phyloP scores from a whole-genome alignment of 495 filamentous ascomycete genomes.

The Talaromyces ruber region DNA sequence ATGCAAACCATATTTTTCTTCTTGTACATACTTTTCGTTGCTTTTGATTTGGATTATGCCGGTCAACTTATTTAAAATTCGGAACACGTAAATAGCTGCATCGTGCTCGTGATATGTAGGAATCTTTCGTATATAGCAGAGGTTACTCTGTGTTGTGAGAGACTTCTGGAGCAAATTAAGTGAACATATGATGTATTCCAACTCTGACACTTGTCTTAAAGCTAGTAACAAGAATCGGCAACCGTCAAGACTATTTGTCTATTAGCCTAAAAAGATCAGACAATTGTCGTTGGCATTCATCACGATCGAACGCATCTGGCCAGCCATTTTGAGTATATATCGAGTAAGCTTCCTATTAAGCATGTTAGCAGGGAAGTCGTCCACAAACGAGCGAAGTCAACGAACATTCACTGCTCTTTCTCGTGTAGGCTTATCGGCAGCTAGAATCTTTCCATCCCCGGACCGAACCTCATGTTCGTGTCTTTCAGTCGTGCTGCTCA shows the following conservation, averaged over 20 bases:
- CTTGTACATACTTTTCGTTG: not conserved
- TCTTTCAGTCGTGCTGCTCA: not conserved
- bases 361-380: not conserved
- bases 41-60: not conserved
- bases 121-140: not conserved
- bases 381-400: not conserved
- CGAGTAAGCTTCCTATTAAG: not conserved
- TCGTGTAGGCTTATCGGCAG: not conserved
- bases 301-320: not conserved
- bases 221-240: not conserved
- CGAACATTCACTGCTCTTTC: not conserved
- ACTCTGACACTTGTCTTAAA: not conserved
- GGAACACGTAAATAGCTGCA: not conserved
- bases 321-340: conserved; percentile 2
- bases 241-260: not conserved
- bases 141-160: not conserved
- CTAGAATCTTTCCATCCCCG: not conserved
- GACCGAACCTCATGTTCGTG: not conserved
- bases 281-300: not conserved
- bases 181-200: not conserved
- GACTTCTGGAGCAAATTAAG: not conserved
- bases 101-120: not conserved
- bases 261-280: not conserved
- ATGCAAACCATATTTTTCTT: not conserved
- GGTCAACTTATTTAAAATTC: not conserved